Conservation (phyloP, 352 stramenopile genomes). For the Aphanomyces astaci region DNA sequence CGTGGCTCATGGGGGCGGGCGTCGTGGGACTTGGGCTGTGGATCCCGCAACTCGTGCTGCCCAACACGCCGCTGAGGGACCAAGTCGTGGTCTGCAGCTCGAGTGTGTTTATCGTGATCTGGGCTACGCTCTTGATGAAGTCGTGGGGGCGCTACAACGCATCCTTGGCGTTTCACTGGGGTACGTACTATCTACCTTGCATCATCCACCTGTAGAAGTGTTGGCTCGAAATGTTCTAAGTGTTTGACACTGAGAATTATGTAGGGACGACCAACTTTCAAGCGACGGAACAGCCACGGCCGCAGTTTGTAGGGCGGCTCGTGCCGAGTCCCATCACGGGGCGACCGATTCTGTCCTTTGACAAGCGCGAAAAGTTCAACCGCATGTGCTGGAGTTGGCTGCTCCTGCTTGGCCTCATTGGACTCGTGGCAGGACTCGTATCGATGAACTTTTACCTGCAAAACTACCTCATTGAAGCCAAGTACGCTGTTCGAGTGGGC, state of each 20-base stretch:
- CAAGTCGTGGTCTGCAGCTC: constrained; percentile 58
- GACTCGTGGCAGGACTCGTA: constrained; percentile 70
- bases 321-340: constrained; percentile 72
- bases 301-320: constrained; percentile 69
- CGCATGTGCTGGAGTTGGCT: constrained; percentile 64
- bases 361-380: constrained; percentile 56
- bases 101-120: constrained; percentile 82
- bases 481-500: constrained; percentile 46
- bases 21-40: constrained; percentile 86
- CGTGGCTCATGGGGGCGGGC: constrained; percentile 89
- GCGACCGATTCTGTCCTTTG: constrained; percentile 60
- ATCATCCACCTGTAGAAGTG: no score
- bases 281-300: constrained; percentile 52
- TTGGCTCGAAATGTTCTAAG: no score
- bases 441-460: constrained; percentile 69
- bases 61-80: constrained; percentile 27
- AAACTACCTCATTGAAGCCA: constrained; percentile 61
- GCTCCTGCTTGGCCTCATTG: constrained; percentile 64
- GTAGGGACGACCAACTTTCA: constrained; percentile 63
- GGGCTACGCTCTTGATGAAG: constrained; percentile 84
- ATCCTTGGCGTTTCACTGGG: constrained; percentile 74
- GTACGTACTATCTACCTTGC: no score
- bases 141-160: constrained; percentile 83
- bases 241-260: no score
- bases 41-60: constrained; percentile 57